These are phyloP conservation scores for Mortierella sp. DNA, from an alignment of 371 early-diverging fungal genomes.

Conservation along the genomic window DNA sequence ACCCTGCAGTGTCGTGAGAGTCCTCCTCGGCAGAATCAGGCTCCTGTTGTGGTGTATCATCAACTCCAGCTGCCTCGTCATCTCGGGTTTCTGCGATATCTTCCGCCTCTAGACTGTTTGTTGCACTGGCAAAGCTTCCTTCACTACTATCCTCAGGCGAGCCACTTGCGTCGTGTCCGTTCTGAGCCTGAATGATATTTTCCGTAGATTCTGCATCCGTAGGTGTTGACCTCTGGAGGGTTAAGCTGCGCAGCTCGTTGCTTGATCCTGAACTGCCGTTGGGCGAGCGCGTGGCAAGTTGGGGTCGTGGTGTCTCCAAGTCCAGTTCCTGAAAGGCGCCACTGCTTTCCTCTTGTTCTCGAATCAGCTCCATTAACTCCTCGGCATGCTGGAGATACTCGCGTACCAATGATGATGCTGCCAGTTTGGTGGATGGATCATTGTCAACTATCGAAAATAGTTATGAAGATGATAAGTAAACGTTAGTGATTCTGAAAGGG, in stretches of 20 bases:
- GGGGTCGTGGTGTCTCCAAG: slow-evolving; percentile 38
- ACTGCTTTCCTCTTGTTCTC: not conserved
- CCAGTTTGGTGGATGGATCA: slow-evolving; percentile 67
- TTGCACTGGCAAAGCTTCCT: slow-evolving; percentile 12
- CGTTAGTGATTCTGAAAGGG: not conserved
- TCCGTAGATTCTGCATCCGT: slow-evolving; percentile 26
- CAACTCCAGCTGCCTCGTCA: not conserved
- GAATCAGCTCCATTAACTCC: slow-evolving; percentile 24
- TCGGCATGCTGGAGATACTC: slow-evolving; percentile 70
- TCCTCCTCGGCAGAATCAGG: not conserved
- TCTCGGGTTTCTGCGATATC: not conserved
- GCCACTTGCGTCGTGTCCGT: not conserved
- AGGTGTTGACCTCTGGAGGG: slow-evolving; percentile 48
- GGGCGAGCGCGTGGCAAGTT: slow-evolving; percentile 19
- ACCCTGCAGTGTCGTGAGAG: not conserved
- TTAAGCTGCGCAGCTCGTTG: slow-evolving; percentile 46
- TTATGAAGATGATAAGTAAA: not conserved
- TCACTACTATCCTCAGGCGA: slow-evolving; percentile 4
- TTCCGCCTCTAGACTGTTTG: not conserved
- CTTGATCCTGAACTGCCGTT: slow-evolving; percentile 25
- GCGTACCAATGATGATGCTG: slow-evolving; percentile 63
- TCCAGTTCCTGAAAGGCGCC: slow-evolving; percentile 42
- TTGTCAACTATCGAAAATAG: slow-evolving; percentile 64
- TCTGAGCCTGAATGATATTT: slow-evolving; percentile 3
- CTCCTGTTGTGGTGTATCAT: not conserved